phyloP scores from a whole-genome alignment of 2,329 filamentous ascomycete species.

The Arachnopeziza araneosa region DNA sequence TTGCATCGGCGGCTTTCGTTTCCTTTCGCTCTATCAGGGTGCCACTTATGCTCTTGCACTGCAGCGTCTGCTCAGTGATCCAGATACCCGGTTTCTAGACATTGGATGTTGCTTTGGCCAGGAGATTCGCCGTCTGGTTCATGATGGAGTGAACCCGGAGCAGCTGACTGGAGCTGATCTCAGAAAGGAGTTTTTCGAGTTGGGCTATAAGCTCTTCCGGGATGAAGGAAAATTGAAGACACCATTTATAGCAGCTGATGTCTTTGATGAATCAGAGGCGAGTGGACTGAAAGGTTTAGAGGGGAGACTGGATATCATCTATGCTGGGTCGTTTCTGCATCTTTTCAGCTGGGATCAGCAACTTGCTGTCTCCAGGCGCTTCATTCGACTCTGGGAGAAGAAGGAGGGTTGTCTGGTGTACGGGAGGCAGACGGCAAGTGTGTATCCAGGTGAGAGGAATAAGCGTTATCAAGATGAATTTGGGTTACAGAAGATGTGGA shows the following conservation, averaged over 20 bases:
- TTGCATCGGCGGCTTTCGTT: conserved; percentile 21
- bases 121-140: conserved; percentile 33
- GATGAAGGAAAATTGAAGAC: conserved; percentile 30
- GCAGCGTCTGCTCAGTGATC: conserved; percentile 12
- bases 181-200: conserved; percentile 30
- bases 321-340: conserved; percentile 14
- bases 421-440: conserved; percentile 11
- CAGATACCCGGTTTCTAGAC: conserved; percentile 28
- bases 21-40: conserved; percentile 8
- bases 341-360: conserved; percentile 32
- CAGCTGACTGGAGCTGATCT: conserved; percentile 31
- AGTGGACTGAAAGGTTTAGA: conserved; percentile 31
- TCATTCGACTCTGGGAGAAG: conserved; percentile 18
- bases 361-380: conserved; percentile 3
- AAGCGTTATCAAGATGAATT: not conserved
- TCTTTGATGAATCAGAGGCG: conserved; percentile 25
- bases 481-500: not conserved
- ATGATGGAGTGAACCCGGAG: conserved; percentile 32
- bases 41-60: conserved; percentile 12
- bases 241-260: conserved; percentile 31
- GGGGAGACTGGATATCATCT: conserved; percentile 22
- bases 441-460: not conserved
- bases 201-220: conserved; percentile 35
- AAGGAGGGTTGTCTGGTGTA: conserved; percentile 8
- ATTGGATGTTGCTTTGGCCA: conserved; percentile 37